Conservation (phyloP, 768 basidiomycete species). For the Boletus rex-veris region DNA sequence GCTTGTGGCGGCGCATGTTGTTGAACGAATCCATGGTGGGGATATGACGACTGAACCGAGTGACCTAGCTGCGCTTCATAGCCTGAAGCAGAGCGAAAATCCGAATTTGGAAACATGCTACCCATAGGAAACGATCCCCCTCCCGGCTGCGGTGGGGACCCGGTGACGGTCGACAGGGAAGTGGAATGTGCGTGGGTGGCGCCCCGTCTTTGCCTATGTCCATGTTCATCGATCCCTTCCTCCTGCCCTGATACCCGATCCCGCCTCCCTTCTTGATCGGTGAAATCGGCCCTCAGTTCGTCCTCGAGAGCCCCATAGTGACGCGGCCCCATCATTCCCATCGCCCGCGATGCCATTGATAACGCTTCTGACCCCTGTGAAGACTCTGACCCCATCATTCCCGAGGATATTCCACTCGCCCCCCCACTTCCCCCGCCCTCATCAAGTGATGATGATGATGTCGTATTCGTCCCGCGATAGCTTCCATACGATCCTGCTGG, state of each 20-base stretch:
- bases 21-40: conserved; percentile 5
- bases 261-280: conserved; percentile 1
- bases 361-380: conserved; percentile 8
- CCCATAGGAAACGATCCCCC: not conserved
- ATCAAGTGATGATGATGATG: conserved; percentile 23
- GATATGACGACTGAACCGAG: not conserved
- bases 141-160: conserved; percentile 12
- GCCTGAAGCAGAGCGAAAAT: not conserved
- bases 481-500: conserved; percentile 25
- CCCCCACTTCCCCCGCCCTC: conserved; percentile 9
- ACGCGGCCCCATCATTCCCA: not conserved
- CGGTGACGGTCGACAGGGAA: conserved; percentile 26
- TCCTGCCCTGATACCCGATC: not conserved
- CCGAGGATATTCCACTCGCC: conserved; percentile 14
- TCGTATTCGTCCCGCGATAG: conserved; percentile 17
- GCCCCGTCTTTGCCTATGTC: not conserved
- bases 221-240: not conserved
- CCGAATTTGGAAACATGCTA: not conserved
- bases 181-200: conserved; percentile 18
- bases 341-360: not conserved
- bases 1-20: conserved; percentile 10
- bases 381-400: conserved; percentile 7
- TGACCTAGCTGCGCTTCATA: conserved; percentile 3
- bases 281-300: not conserved
- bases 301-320: not conserved